Conservation (phyloP, 148 eudicot genomes). For the Beta vulgaris region DNA sequence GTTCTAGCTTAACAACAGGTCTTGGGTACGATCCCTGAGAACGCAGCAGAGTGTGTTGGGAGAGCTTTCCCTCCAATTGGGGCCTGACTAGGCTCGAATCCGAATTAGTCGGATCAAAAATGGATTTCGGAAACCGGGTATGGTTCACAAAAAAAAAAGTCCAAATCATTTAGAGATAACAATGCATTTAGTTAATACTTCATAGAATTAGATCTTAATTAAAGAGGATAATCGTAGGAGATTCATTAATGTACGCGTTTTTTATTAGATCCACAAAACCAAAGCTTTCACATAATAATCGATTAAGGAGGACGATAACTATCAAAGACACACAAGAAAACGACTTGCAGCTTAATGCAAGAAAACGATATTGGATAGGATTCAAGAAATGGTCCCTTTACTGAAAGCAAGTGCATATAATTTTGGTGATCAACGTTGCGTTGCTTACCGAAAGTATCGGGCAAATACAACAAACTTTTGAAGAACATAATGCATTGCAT, state of each 20-base stretch:
- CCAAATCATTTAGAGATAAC: constrained; percentile 13
- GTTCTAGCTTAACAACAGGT: too few relatives aligned
- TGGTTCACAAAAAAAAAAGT: too few relatives aligned
- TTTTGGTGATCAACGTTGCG: not conserved
- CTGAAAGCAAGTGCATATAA: not conserved
- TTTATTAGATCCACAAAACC: not conserved
- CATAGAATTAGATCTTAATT: not conserved
- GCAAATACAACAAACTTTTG: not conserved
- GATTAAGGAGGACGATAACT: not conserved
- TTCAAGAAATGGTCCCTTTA: not conserved
- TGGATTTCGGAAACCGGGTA: too few relatives aligned
- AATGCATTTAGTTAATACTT: constrained; percentile 5
- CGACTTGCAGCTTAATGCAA: constrained; percentile 6
- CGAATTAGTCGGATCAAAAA: too few relatives aligned
- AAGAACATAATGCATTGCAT: constrained; percentile 11
- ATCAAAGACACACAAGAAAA: constrained; percentile 4
- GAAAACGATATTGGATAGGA: not conserved
- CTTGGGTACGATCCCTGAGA: too few relatives aligned
- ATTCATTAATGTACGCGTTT: not conserved
- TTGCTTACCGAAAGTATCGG: not conserved
- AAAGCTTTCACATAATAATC: not conserved
- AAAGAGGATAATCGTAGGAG: not conserved
- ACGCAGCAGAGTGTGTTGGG: too few relatives aligned
- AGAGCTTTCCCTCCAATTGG: too few relatives aligned
- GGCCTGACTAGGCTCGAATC: too few relatives aligned